A percentile compares a stretch with the other conserved stretches of the same genome.
These are phyloP conservation scores for Metroxylon sagu DNA, from an alignment of 176 grass and related monocot genomes.

Conservation along the genomic window DNA sequence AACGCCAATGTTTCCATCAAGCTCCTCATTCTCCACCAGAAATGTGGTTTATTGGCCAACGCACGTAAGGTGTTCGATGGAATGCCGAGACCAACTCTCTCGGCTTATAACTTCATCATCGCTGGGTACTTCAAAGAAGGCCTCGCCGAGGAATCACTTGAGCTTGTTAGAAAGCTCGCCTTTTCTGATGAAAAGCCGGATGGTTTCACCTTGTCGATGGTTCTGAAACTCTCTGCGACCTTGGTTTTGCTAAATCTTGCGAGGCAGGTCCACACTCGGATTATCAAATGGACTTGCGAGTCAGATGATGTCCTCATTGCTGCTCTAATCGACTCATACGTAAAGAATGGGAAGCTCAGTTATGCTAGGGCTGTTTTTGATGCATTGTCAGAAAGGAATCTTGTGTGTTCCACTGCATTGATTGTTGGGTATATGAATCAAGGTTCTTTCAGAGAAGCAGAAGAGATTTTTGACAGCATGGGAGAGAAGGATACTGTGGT, in stretches of 20 bases:
- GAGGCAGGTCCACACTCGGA: slow-evolving; percentile 57
- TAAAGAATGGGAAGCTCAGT: slow-evolving; percentile 35
- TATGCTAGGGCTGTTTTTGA: slow-evolving; percentile 44
- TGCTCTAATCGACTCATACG: slow-evolving; percentile 71
- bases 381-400: slow-evolving; percentile 24
- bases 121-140: slow-evolving; percentile 65
- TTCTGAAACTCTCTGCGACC: slow-evolving; percentile 52
- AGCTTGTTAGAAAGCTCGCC: slow-evolving; percentile 40
- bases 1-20: slow-evolving; percentile 46
- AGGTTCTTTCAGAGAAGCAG: slow-evolving; percentile 34
- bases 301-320: slow-evolving; percentile 50
- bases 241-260: slow-evolving; percentile 17
- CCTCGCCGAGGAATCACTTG: slow-evolving; percentile 29
- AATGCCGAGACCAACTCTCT: slow-evolving; percentile 33
- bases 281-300: slow-evolving; percentile 26
- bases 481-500: slow-evolving; percentile 45
- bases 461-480: slow-evolving; percentile 38
- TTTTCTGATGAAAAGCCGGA: slow-evolving; percentile 35
- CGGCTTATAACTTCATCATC: slow-evolving; percentile 59
- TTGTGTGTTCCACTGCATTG: slow-evolving; percentile 67
- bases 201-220: slow-evolving; percentile 70
- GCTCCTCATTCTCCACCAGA: slow-evolving; percentile 53
- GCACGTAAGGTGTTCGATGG: slow-evolving; percentile 60
- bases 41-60: slow-evolving; percentile 55
- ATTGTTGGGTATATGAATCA: slow-evolving; percentile 71